These are phyloP conservation scores for Xanthoconium separans DNA, from an alignment of 1,284 basidiomycete species.

Conservation along the genomic window DNA sequence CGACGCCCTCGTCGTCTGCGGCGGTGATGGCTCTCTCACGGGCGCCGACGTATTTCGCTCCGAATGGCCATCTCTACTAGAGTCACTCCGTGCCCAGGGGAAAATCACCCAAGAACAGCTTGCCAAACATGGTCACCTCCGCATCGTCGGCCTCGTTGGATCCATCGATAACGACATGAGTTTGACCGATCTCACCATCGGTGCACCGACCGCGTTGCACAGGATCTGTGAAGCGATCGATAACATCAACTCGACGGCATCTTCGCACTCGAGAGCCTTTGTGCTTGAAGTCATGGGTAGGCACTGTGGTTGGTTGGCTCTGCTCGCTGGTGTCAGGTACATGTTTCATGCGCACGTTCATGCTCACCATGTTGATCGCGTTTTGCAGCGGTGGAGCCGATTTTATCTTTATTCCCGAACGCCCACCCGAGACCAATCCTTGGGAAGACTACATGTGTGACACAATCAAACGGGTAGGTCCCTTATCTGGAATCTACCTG, in stretches of 20 bases:
- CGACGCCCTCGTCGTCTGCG: conserved; percentile 94
- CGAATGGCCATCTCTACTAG: conserved; percentile 83
- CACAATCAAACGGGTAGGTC: conserved; percentile 72
- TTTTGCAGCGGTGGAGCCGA: conserved; percentile 82
- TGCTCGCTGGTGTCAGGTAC: conserved; percentile 88
- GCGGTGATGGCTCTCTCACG: conserved; percentile 95
- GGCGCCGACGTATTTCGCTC: conserved; percentile 55
- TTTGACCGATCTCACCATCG: conserved; percentile 96
- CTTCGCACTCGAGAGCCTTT: conserved; percentile 95
- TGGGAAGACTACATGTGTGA: conserved; percentile 82
- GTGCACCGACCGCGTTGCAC: conserved; percentile 92
- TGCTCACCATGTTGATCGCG: conserved; percentile 9
- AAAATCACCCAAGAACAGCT: conserved; percentile 63
- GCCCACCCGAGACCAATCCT: conserved; percentile 75
- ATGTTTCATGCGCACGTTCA: conserved; percentile 19
- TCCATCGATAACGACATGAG: conserved; percentile 99
- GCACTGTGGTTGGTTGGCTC: conserved; percentile 96
- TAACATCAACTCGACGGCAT: conserved; percentile 96
- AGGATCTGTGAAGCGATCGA: conserved; percentile 98
- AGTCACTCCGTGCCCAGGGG: conserved; percentile 48
- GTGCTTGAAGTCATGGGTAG: conserved; percentile 99
- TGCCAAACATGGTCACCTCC: conserved; percentile 75
- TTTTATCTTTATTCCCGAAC: conserved; percentile 96
- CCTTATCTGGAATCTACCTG: background rate
- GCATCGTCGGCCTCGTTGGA: conserved; percentile 96